phyloP scores from a whole-genome alignment of 805 yeast genomes.

The Monosporozyma unispora region DNA sequence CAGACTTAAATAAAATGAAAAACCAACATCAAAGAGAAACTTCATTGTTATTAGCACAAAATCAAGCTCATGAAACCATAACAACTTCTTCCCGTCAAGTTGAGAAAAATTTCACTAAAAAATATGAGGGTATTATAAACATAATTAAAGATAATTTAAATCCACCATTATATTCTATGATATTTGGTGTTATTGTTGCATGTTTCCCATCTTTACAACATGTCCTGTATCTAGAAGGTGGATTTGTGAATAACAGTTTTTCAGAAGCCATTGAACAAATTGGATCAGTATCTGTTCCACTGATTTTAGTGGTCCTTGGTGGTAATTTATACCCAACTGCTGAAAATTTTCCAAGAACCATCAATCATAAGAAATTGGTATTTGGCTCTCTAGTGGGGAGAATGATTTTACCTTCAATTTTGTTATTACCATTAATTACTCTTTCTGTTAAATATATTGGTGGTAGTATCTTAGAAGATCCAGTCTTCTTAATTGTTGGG shows the following conservation, averaged over 20 bases:
- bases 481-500: constrained; percentile 68
- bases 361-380: constrained; percentile 53
- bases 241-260: constrained; percentile 58
- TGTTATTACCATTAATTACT: constrained; percentile 60
- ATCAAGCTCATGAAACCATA: background rate
- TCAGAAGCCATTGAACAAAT: constrained; percentile 54
- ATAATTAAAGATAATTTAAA: constrained; percentile 46
- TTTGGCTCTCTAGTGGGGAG: constrained; percentile 64
- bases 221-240: constrained; percentile 46
- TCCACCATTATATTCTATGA: constrained; percentile 79
- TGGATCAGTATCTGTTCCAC: constrained; percentile 70
- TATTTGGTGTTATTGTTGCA: constrained; percentile 59
- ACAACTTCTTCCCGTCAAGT: background rate
- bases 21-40: background rate
- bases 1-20: background rate
- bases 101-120: constrained; percentile 9
- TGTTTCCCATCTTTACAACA: constrained; percentile 50
- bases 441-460: constrained; percentile 52
- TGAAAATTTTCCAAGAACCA: constrained; percentile 59
- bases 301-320: constrained; percentile 67
- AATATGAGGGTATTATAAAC: constrained; percentile 4
- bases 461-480: constrained; percentile 67
- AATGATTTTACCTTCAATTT: constrained; percentile 66
- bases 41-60: background rate
- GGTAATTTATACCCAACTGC: constrained; percentile 64